Evolutionary conservation across 2,329 filamentous ascomycete genomes (phyloP).

Genomic region (Dryadomyces sulphureus): DNA sequence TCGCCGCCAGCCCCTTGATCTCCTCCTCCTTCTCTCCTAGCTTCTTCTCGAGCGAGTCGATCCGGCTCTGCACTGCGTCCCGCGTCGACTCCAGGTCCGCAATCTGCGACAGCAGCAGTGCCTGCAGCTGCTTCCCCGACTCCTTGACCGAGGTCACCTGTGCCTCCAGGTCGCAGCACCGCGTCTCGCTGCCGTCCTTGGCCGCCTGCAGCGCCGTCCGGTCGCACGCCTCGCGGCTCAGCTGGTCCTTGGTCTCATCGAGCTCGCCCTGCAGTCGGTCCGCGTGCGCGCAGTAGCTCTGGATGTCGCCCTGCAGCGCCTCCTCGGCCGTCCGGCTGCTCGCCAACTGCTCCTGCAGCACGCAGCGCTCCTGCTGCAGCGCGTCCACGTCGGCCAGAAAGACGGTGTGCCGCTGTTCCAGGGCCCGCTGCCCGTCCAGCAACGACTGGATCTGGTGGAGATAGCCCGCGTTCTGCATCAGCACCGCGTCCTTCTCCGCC

Average conservation of each 20-base stretch:
- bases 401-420: not conserved
- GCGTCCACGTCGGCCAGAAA: not conserved
- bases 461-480: not conserved
- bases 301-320: not conserved
- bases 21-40: conserved; percentile 1
- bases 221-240: not conserved
- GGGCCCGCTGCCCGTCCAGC: not conserved
- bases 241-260: not conserved
- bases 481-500: not conserved
- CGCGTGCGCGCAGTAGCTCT: not conserved
- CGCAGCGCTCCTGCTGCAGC: not conserved
- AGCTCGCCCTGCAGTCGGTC: not conserved
- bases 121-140: conserved; percentile 7
- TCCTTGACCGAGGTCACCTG: conserved; percentile 5
- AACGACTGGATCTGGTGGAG: not conserved
- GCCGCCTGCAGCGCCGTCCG: not conserved
- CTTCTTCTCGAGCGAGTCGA: conserved; percentile 3
- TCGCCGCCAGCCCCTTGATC: not conserved
- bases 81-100: conserved; percentile 7
- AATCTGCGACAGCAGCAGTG: conserved; percentile 8
- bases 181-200: conserved; percentile 1
- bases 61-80: conserved; percentile 5
- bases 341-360: not conserved
- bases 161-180: conserved; percentile 4
- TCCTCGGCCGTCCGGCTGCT: not conserved